Evolutionary conservation across 192 early-diverging fungal species (phyloP).

Genomic region (Kappamyces sp.): DNA sequence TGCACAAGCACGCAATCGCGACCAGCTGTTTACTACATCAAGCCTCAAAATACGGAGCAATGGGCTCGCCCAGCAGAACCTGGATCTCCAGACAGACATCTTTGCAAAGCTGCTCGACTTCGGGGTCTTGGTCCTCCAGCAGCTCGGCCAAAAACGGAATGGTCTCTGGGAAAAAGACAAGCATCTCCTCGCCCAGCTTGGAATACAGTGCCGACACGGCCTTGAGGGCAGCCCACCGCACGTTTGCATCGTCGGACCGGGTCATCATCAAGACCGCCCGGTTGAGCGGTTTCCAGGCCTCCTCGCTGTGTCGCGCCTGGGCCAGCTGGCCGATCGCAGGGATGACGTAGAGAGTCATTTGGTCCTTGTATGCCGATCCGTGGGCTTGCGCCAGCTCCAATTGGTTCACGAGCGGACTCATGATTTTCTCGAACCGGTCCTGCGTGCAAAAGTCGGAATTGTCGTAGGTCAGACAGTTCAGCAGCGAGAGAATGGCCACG

Average conservation of each 20-base stretch:
- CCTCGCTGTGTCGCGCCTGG: constrained; percentile 67
- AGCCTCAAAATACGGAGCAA: constrained; percentile 69
- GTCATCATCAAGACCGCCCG: constrained; percentile 72
- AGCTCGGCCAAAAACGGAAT: constrained; percentile 91
- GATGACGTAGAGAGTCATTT: constrained; percentile 58
- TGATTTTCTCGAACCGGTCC: constrained; percentile 70
- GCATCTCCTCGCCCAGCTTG: constrained; percentile 87
- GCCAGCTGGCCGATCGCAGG: constrained; percentile 78
- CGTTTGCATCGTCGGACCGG: constrained; percentile 55
- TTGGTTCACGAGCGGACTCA: constrained; percentile 69
- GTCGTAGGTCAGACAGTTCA: constrained; percentile 42
- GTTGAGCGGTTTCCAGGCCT: constrained; percentile 84
- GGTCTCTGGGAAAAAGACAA: constrained; percentile 86
- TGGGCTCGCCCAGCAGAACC: constrained; percentile 80
- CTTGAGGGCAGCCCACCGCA: constrained; percentile 63
- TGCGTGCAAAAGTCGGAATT: constrained; percentile 58
- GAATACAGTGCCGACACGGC: constrained; percentile 76
- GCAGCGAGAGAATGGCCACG: constrained; percentile 61
- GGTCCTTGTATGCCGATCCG: constrained; percentile 37
- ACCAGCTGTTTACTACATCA: neutral
- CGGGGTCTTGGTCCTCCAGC: constrained; percentile 84
- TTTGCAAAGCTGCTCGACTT: constrained; percentile 75
- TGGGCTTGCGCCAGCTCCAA: constrained; percentile 46
- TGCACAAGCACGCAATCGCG: no score
- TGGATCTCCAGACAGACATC: constrained; percentile 84